phyloP scores from a whole-genome alignment of 2,329 filamentous ascomycete species.

The Trichothecium sympodiale region DNA sequence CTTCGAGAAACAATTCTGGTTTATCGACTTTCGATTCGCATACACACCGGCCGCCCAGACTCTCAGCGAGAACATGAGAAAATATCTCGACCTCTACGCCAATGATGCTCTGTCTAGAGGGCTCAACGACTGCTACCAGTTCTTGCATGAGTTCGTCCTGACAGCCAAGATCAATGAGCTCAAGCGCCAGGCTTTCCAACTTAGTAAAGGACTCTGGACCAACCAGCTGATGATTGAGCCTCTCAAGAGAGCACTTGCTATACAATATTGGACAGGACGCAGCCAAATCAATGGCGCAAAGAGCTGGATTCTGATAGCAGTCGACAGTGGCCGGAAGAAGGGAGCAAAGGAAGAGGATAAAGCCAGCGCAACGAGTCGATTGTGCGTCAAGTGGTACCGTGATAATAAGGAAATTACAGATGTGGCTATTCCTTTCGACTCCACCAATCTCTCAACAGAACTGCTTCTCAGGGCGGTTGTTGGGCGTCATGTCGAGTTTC shows the following conservation, averaged over 20 bases:
- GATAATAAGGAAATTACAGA: constrained; percentile 66
- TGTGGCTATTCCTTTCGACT: constrained; percentile 55
- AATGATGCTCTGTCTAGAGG: constrained; percentile 64
- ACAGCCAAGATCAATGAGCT: constrained; percentile 85
- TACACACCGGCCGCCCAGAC: constrained; percentile 59
- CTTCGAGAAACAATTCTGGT: constrained; percentile 75
- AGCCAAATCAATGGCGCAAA: constrained; percentile 45
- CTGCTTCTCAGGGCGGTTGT: constrained; percentile 62
- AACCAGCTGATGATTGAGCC: constrained; percentile 67
- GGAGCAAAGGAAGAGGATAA: constrained; percentile 15
- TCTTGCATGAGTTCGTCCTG: constrained; percentile 76
- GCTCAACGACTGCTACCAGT: constrained; percentile 69
- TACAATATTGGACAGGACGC: constrained; percentile 81
- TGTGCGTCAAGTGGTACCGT: constrained; percentile 72
- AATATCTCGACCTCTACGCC: constrained; percentile 56
- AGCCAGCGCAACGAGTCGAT: constrained; percentile 35
- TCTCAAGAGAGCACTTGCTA: constrained; percentile 68
- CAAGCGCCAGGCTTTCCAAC: constrained; percentile 60
- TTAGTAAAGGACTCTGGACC: constrained; percentile 65
- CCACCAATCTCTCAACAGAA: constrained; percentile 60
- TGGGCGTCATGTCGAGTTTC: constrained; percentile 60
- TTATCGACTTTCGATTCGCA: constrained; percentile 80
- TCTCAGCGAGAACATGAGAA: constrained; percentile 52
- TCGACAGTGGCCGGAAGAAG: constrained; percentile 52
- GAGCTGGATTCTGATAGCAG: constrained; percentile 84